Evolutionary conservation across 257 asterid species (phyloP), one percentile per base, ranked within the genome.

Genomic region (Nicotiana paniculata): DNA sequence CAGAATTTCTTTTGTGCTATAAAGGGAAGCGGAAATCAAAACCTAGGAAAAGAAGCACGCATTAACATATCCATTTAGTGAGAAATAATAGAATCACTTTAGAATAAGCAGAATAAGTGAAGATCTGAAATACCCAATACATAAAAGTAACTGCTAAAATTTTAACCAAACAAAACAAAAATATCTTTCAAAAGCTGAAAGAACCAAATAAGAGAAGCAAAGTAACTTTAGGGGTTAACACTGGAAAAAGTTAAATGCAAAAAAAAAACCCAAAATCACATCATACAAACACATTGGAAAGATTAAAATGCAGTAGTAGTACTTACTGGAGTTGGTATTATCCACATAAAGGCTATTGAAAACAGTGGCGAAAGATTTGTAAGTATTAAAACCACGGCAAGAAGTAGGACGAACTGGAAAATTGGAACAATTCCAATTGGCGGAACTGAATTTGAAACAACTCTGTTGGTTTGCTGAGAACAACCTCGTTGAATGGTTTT

Each of bases 311-410:
- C 8, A 48, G 66, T 48, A 6, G 51, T 32, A 51, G 1, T 66
- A 30, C 78, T 81, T 67, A 86, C 88, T 16, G 68, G 84, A 43
- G 46, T 78, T 35, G 79, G 77, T 90, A 74, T 91, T 84, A 65
- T 9, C 80, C 9, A 86, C 80, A 64, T 89, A 81, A 75, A 86
- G 30, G 64, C 91, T 58, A 48, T 81, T 82, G 67, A 86, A 51
- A 63, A 88, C 85, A 5, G 88, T 75, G 83, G 81, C 37, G 5
- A 86, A 69, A 43, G 85, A 79, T 21, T 75, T 65, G 48, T 63
- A 35, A 58, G 21, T 54, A 70, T 58, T 59, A 63, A 74, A 87
- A 53, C 85, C 82, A 77, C 77, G 77, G 86, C 69, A n/a, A 76
- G 68, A 80, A 77, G 74, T 61, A 67, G 83, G 79, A 64, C 37